Conservation (phyloP, 2,329 filamentous ascomycete genomes). For the Neurospora sp. region DNA sequence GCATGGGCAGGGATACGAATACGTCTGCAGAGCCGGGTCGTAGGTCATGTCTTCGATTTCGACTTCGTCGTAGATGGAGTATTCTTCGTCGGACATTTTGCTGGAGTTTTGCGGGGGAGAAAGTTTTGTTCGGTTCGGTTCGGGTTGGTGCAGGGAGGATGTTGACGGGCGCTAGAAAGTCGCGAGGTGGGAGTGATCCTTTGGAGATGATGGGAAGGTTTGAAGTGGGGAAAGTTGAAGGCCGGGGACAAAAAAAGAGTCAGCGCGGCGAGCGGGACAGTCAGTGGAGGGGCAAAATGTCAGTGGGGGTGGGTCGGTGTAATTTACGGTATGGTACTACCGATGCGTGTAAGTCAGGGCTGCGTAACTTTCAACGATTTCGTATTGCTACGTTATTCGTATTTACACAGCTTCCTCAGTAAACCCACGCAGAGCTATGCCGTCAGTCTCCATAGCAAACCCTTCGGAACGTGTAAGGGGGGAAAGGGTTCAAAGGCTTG, state of each 20-base stretch:
- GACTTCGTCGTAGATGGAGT: slow-evolving; percentile 90
- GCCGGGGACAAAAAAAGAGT: not conserved
- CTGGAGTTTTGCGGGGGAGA: not conserved
- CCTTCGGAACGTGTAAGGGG: not conserved
- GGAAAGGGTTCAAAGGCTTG: too few relatives aligned
- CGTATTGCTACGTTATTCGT: not conserved
- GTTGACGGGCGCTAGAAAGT: not conserved
- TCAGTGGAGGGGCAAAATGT: not conserved
- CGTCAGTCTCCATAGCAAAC: not conserved
- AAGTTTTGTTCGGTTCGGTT: not conserved
- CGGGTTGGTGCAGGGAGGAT: not conserved
- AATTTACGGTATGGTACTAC: fast-evolving
- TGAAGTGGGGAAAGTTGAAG: not conserved
- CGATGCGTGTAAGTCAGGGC: not conserved
- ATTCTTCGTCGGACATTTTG: slow-evolving; percentile 45
- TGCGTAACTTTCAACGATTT: not conserved
- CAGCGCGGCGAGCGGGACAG: not conserved
- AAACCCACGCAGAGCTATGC: not conserved
- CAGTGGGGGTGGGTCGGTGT: not conserved
- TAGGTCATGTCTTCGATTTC: slow-evolving; percentile 98
- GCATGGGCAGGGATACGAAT: slow-evolving; percentile 94
- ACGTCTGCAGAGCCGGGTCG: slow-evolving; percentile 72
- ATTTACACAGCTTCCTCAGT: not conserved
- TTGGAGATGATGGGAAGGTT: not conserved
- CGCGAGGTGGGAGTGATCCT: not conserved